These are phyloP conservation scores for Hanseniaspora hatyaiensis DNA, from an alignment of 805 yeast species.

Conservation along the genomic window DNA sequence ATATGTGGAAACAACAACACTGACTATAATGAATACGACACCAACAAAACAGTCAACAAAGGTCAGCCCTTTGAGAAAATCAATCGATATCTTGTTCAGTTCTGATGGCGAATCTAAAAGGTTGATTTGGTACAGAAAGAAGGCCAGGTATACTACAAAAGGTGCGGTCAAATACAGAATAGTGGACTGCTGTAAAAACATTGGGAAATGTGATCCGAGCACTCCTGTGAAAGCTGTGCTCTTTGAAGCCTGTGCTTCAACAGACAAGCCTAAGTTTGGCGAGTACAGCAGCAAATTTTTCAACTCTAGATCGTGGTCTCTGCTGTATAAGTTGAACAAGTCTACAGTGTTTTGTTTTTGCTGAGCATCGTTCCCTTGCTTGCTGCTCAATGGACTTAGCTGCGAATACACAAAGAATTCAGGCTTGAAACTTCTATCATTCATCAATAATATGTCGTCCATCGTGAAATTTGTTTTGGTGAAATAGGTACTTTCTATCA, in stretches of 20 bases:
- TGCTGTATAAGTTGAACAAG: constrained; percentile 2
- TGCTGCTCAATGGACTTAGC: neutral
- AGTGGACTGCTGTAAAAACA: neutral
- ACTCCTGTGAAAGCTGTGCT: constrained; percentile 5
- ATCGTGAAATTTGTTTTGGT: neutral
- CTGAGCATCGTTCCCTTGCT: too few relatives aligned
- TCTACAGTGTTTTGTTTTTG: neutral
- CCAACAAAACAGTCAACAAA: constrained; percentile 6
- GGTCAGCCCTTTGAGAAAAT: constrained; percentile 1
- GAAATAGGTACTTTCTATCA: constrained; percentile 2
- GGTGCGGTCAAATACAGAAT: constrained; percentile 9
- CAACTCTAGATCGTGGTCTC: neutral
- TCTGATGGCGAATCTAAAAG: constrained; percentile 11
- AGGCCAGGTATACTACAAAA: neutral
- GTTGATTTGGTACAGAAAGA: constrained; percentile 3
- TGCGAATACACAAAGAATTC: constrained; percentile 9
- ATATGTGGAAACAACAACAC: constrained; percentile 1
- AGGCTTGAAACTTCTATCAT: constrained; percentile 3
- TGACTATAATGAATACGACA: constrained; percentile 4
- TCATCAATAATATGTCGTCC: constrained; percentile 1
- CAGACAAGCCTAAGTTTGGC: neutral
- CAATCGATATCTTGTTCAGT: constrained; percentile 6
- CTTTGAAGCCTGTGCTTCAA: neutral
- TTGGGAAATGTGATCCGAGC: constrained; percentile 4
- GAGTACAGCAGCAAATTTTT: constrained; percentile 8